Base-by-base conservation (phyloP, 1,284 basidiomycete species). In the Somion occarium region DNA sequence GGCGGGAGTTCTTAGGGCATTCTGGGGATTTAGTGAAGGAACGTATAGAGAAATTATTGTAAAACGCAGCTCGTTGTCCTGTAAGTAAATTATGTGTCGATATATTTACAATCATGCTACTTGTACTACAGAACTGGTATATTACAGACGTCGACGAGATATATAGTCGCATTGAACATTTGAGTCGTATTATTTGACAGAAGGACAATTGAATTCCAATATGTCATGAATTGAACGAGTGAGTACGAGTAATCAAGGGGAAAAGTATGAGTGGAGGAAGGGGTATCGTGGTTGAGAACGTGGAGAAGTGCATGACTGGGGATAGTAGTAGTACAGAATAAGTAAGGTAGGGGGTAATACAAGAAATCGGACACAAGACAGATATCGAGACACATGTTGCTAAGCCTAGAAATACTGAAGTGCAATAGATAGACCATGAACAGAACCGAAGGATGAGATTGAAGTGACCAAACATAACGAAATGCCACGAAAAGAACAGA, bases 1-100 rank as follows among this genome's bases (percentile, higher is more conserved):
- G 69, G 49, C 46, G 62, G 34, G 61, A 53, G 37, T 67, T 68
- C 51, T 55, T 64, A 2, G 53, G 47, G 18, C 48, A 20, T 1
- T 58, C 56, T 51, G 65, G 62, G 1, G 54, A 43, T 15, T 51
- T 55, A 2, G 45, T 59, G 12, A 23, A 46, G 18, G 59, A 63
- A 44, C 56, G 64, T 22, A n/a, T 67, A 46, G 50, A 54, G 38
- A 53, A 51, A 5, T 48, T 69, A 47, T 49, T 69, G 37, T 38
- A 44, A 41, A 18, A 15, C 30, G 7, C n/a, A 15, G 25, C 7
- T 25, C n/a, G n/a, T n/a, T n/a, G n/a, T n/a, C n/a, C 18, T 22
- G 7, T 13, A 43, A 43, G 42, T 43, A 19, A 22, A 24, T 43
- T 22, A 19, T 43, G 42, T 43, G 24, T 43, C 42, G 7, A 43